Evolutionary conservation across 768 basidiomycete species (phyloP).

Genomic region (Leucocoprinus leucothites): DNA sequence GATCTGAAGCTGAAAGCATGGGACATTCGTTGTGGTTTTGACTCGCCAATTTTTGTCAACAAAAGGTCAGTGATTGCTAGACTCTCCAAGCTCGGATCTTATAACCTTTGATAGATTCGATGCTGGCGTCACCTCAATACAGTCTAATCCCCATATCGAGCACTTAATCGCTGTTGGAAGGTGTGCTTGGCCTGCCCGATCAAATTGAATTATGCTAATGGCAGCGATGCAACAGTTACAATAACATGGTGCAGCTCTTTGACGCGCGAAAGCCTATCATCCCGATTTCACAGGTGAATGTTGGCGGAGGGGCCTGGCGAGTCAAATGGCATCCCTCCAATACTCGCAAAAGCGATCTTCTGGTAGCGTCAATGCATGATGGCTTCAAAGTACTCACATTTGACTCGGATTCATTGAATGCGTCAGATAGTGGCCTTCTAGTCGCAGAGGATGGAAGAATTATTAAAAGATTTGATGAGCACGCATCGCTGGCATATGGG

Average conservation of each 20-base stretch:
- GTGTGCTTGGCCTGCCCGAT: conserved; percentile 35
- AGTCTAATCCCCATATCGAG: conserved; percentile 76
- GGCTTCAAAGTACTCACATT: conserved; percentile 85
- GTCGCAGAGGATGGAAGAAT: conserved; percentile 31
- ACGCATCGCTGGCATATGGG: conserved; percentile 87
- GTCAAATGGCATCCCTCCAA: conserved; percentile 90
- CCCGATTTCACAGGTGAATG: conserved; percentile 57
- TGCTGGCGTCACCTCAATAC: conserved; percentile 89
- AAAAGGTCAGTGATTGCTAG: conserved; percentile 46
- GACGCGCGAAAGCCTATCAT: conserved; percentile 67
- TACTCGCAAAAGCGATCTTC: conserved; percentile 64
- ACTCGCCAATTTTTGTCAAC: conserved; percentile 64
- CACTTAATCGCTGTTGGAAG: conserved; percentile 89
- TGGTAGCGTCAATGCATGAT: conserved; percentile 98
- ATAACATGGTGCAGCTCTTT: conserved; percentile 75
- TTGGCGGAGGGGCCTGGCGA: conserved; percentile 94
- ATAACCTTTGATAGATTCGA: conserved; percentile 63
- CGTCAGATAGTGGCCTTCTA: conserved; percentile 15
- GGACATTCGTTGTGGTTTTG: conserved; percentile 73
- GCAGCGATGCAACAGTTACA: conserved; percentile 57
- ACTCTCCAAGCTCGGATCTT: not conserved
- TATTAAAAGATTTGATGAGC: conserved; percentile 64
- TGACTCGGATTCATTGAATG: conserved; percentile 7
- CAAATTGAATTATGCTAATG: not conserved
- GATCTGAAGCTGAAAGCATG: conserved; percentile 88